These are phyloP conservation scores for Fusarium heterosporum DNA, from an alignment of 2,329 filamentous ascomycete species.

Conservation along the genomic window DNA sequence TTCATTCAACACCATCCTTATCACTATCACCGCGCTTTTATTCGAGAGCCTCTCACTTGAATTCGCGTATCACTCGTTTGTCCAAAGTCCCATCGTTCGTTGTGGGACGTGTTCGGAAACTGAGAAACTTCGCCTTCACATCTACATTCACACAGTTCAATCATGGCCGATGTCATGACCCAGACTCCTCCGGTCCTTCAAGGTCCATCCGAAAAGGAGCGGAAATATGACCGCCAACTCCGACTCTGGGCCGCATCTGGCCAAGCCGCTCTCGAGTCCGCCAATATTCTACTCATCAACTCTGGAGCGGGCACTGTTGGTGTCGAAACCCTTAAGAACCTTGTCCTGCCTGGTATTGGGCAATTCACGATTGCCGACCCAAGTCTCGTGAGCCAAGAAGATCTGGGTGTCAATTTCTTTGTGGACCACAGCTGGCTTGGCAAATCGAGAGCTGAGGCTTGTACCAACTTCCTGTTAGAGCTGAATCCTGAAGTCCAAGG, in stretches of 20 bases:
- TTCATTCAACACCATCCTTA: conserved; percentile 23
- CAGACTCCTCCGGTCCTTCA: conserved; percentile 55
- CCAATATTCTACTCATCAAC: conserved; percentile 91
- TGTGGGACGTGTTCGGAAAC: background rate
- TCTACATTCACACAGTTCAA: conserved; percentile 14
- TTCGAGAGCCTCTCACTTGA: conserved; percentile 1
- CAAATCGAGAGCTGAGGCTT: conserved; percentile 80
- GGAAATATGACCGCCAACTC: conserved; percentile 94
- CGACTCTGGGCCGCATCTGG: conserved; percentile 94
- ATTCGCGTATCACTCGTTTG: conserved; percentile 24
- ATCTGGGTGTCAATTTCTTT: conserved; percentile 98
- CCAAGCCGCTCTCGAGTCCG: conserved; percentile 88
- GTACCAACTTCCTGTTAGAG: conserved; percentile 81
- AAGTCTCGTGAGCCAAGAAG: conserved; percentile 78
- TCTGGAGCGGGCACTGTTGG: conserved; percentile 88
- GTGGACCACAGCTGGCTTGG: conserved; percentile 83
- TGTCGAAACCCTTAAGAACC: conserved; percentile 93
- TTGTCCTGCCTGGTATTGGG: conserved; percentile 94
- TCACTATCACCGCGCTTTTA: conserved; percentile 3
- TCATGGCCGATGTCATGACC: conserved; percentile 48
- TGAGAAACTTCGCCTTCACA: conserved; percentile 3
- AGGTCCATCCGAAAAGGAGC: conserved; percentile 70
- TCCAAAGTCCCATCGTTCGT: background rate
- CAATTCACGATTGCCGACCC: conserved; percentile 92
- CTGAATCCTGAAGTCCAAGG: conserved; percentile 93